Evolutionary conservation across 1,284 basidiomycete genomes (phyloP).

Genomic region (Athelia psychrophila): DNA sequence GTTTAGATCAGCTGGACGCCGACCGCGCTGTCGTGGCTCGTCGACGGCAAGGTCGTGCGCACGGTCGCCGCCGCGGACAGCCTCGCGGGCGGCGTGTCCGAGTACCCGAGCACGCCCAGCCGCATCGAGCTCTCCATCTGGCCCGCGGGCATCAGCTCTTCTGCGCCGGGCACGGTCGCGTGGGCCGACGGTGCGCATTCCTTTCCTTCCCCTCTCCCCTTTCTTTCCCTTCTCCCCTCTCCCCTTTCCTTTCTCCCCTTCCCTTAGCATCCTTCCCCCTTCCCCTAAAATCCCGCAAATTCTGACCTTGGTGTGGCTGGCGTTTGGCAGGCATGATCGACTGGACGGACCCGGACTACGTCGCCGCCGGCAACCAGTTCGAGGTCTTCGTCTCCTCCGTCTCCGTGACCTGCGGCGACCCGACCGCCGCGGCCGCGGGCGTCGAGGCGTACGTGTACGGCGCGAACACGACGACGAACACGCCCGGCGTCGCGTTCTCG

Average conservation of each 20-base stretch:
- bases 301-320: neutral
- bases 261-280: neutral
- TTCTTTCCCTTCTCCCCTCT: neutral
- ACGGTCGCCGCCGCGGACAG: conserved; percentile 61
- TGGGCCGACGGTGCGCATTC: conserved; percentile 62
- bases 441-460: conserved; percentile 63
- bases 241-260: too few relatives aligned
- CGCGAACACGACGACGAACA: conserved; percentile 46
- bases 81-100: conserved; percentile 46
- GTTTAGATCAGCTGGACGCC: conserved; percentile 76
- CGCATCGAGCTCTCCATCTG: conserved; percentile 78
- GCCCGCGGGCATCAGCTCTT: conserved; percentile 67
- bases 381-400: conserved; percentile 58
- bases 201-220: neutral
- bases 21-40: conserved; percentile 59
- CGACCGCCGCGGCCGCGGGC: conserved; percentile 35
- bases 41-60: conserved; percentile 72
- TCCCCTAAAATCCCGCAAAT: neutral
- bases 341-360: conserved; percentile 75
- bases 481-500: conserved; percentile 50
- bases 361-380: conserved; percentile 57
- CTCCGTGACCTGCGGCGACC: conserved; percentile 57
- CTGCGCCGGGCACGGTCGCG: conserved; percentile 63
- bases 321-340: conserved; percentile 65
- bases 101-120: conserved; percentile 76